These are phyloP conservation scores for Ascobolus immersus DNA, from an alignment of 495 filamentous ascomycete genomes.

Conservation along the genomic window DNA sequence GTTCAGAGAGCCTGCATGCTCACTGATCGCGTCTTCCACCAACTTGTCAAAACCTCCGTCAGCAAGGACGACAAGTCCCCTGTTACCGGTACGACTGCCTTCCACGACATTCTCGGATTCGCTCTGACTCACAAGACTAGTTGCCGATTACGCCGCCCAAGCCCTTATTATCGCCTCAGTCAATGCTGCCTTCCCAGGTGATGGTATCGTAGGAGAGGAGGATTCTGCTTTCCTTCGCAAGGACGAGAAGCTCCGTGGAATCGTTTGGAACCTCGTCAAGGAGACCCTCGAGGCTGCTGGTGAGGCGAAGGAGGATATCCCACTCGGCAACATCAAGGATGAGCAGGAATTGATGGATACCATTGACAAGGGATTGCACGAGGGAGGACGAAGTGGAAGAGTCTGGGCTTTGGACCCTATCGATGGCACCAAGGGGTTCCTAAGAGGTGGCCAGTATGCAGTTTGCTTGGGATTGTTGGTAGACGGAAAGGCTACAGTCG, in stretches of 20 bases:
- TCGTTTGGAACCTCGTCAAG: constrained; percentile 64
- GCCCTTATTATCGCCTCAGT: constrained; percentile 83
- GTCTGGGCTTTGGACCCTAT: constrained; percentile 97
- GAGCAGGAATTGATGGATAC: constrained; percentile 57
- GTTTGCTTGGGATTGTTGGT: constrained; percentile 79
- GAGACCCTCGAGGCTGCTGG: constrained; percentile 42
- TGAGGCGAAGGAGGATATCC: constrained; percentile 29
- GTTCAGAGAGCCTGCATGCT: constrained; percentile 72
- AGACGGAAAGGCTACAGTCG: constrained; percentile 83
- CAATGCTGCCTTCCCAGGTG: constrained; percentile 62
- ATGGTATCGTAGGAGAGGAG: constrained; percentile 87
- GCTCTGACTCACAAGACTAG: not conserved
- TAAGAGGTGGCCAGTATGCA: constrained; percentile 92
- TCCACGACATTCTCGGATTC: not conserved
- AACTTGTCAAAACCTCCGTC: constrained; percentile 73
- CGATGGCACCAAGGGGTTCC: constrained; percentile 90
- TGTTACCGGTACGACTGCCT: constrained; percentile 36
- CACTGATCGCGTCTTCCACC: constrained; percentile 80
- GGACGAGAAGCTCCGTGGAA: constrained; percentile 35
- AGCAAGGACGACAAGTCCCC: constrained; percentile 88
- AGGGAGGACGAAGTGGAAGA: constrained; percentile 55
- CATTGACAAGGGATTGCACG: constrained; percentile 60
- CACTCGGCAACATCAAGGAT: constrained; percentile 38
- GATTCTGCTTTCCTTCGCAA: constrained; percentile 53
- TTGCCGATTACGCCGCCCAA: constrained; percentile 94